phyloP scores from a whole-genome alignment of 768 basidiomycete genomes.

The Suillus tomentosus region DNA sequence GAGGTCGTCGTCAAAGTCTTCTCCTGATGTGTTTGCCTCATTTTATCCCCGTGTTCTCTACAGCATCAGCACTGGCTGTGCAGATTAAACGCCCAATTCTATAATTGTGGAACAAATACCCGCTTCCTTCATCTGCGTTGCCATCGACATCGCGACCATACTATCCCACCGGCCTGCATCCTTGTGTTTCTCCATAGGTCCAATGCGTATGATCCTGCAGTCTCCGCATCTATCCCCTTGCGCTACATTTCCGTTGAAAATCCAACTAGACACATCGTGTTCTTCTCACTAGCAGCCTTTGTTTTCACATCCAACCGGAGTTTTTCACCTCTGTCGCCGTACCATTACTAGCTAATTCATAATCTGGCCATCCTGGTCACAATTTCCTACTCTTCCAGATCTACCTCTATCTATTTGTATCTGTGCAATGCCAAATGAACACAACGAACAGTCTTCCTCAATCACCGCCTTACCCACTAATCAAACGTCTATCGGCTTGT shows the following conservation, averaged over 20 bases:
- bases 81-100: not conserved
- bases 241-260: not conserved
- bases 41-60: too few species aligned
- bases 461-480: too few species aligned
- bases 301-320: not conserved
- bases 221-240: not conserved
- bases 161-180: not conserved
- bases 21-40: not conserved
- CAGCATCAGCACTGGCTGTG: not conserved
- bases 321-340: not conserved
- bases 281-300: not conserved
- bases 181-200: not conserved
- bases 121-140: not conserved
- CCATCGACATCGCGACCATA: not conserved
- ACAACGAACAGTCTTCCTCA: too few species aligned
- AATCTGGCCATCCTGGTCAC: not conserved
- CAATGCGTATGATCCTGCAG: not conserved
- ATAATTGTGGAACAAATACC: not conserved
- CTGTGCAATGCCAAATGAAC: not conserved
- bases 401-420: not conserved
- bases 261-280: not conserved
- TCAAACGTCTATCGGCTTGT: too few species aligned
- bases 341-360: not conserved
- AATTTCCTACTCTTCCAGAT: not conserved
- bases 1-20: not conserved